These are phyloP conservation scores for Botrytis sinoallii DNA, from an alignment of 2,329 filamentous ascomycete genomes.

Conservation along the genomic window DNA sequence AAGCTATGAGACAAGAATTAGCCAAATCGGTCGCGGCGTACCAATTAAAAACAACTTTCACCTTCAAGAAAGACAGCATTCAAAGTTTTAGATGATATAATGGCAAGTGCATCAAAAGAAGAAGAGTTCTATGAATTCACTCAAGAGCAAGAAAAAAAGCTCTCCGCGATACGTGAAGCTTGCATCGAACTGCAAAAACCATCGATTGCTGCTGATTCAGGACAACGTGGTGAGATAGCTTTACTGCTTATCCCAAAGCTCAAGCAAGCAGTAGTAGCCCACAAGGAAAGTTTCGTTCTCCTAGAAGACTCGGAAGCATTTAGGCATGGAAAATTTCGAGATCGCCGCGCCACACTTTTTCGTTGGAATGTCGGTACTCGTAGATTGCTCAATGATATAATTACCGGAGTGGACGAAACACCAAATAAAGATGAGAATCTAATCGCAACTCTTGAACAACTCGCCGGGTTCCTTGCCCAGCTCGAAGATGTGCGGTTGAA, in stretches of 20 bases:
- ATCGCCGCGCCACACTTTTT: slow-evolving; percentile 4
- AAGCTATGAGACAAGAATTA: neutral
- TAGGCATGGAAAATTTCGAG: neutral
- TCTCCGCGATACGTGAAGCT: neutral
- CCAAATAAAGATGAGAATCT: neutral
- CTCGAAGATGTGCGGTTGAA: slow-evolving; percentile 8
- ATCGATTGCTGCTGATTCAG: neutral
- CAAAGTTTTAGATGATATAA: neutral
- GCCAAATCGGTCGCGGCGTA: neutral
- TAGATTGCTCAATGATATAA: neutral
- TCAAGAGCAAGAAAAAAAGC: neutral
- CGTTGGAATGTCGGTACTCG: slow-evolving; percentile 10
- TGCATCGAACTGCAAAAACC: neutral
- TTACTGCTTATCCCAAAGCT: neutral
- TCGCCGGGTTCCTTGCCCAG: neutral
- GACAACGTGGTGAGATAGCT: neutral
- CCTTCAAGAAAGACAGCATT: neutral
- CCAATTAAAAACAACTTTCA: neutral
- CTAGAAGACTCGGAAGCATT: neutral
- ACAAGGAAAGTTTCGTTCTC: neutral
- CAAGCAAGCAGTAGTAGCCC: neutral
- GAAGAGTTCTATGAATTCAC: neutral
- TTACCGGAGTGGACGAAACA: neutral
- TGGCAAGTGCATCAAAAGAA: neutral
- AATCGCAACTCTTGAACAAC: neutral